Evolutionary conservation across 2,329 filamentous ascomycete genomes (phyloP), one percentile per base, ranked within the genome.

Genomic region (Paecilomyces formosus): DNA sequence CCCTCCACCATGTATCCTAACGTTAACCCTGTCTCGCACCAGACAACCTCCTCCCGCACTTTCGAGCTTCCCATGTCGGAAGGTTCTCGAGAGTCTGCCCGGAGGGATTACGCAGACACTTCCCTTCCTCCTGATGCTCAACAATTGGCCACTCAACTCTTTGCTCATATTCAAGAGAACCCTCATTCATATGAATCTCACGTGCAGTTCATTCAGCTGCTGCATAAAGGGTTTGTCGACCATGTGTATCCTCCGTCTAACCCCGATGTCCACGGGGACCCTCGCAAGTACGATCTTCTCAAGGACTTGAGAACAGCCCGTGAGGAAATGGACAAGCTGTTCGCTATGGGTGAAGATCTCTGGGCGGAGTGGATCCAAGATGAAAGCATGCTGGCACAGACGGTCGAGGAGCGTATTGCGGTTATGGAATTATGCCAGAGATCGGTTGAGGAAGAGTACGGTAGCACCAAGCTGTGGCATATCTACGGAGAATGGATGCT

Each of bases 321-420:
- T 59, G 80, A 83, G 64, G 79, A 80, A 57, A 85, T 87, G 80
- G 81, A 84, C 63, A 80, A 81, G 56, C 79, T 84, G 21, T 87
- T 86, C 64, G 81, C 85, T 1, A 79, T 87, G 60, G 85, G 85
- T 1, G 85, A 87, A 67, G 79, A 82, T 50, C 74, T 86, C 55
- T 88, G 84, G 84, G 73, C 79, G 3, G 83, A 85, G 60, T 86
- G 85, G 78, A 80, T 88, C 51, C 78, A 83, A 62, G 85, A 87
- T 62, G 85, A 87, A 67, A 82, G 79, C 55, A 74, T 82, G 58
- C 70, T 87, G 56, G 84, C 84, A 26, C 76, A 73, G 21, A 78
- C 78, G 18, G 73, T 80, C 6, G 81, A 85, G 22, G 83, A 86
- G 65, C 79, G 83, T 39, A 79, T 85, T 60, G 76, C 74, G 2